Evolutionary conservation across 2,329 filamentous ascomycete genomes (phyloP).

Genomic region (Aspergillus latus): DNA sequence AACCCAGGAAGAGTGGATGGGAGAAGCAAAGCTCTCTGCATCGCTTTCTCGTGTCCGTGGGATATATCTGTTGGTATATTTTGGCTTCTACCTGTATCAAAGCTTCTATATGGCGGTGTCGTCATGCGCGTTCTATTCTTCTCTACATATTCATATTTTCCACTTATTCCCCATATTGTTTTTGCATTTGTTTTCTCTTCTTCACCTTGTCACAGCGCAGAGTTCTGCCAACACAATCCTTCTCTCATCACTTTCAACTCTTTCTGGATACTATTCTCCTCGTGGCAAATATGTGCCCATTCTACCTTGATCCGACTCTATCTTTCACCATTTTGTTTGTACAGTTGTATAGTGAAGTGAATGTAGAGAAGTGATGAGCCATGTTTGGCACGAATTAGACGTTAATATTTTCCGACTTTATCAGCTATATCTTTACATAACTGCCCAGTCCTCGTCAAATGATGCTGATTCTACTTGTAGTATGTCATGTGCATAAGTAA

Average conservation of each 20-base stretch:
- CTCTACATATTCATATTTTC: constrained; percentile 25
- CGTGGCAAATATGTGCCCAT: constrained; percentile 19
- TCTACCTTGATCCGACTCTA: constrained; percentile 14
- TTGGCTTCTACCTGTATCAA: constrained; percentile 27
- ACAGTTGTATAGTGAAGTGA: constrained; percentile 27
- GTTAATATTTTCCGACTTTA: constrained; percentile 5
- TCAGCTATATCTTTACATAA: neutral
- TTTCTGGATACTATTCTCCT: constrained; percentile 19
- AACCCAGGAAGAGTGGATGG: constrained; percentile 10
- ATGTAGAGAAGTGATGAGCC: constrained; percentile 17
- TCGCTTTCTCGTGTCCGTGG: constrained; percentile 10
- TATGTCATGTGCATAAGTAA: too few species aligned
- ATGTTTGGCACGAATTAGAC: constrained; percentile 12
- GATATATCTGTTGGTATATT: constrained; percentile 20
- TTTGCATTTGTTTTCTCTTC: constrained; percentile 23
- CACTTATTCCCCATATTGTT: constrained; percentile 39
- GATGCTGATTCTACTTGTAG: too few species aligned
- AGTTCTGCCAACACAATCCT: constrained; percentile 18
- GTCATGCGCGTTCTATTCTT: constrained; percentile 20
- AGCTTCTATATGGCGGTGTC: constrained; percentile 16
- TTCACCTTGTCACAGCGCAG: constrained; percentile 18
- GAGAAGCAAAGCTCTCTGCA: constrained; percentile 12
- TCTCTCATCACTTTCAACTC: constrained; percentile 16
- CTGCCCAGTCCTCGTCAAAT: too few species aligned
- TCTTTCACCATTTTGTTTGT: constrained; percentile 17